These are phyloP conservation scores for Saraca asoca DNA, from an alignment of 331 rosid species.

Conservation along the genomic window DNA sequence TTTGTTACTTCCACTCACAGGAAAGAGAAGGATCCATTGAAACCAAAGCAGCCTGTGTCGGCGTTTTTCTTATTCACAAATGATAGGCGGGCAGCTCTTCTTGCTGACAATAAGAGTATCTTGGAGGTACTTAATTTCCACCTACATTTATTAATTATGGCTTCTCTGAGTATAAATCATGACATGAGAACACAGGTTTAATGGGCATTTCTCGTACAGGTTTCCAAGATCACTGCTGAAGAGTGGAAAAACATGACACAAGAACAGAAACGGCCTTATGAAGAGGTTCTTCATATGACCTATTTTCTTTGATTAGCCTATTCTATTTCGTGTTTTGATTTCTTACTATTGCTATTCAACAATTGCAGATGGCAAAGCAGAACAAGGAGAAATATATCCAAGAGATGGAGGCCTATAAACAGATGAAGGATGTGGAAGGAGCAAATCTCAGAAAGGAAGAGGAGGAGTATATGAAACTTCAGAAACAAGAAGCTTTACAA, in stretches of 20 bases:
- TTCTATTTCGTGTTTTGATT: background rate
- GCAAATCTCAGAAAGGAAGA: constrained; percentile 60
- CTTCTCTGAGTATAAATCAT: background rate
- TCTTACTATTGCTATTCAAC: background rate
- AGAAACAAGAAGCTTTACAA: constrained; percentile 81
- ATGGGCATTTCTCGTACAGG: constrained; percentile 33
- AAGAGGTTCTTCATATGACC: constrained; percentile 53
- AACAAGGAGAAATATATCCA: constrained; percentile 68
- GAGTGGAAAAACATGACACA: constrained; percentile 93
- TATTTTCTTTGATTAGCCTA: background rate
- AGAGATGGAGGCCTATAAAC: constrained; percentile 81
- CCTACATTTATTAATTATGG: background rate
- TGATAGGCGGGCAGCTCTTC: constrained; percentile 68
- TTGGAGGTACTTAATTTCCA: constrained; percentile 50
- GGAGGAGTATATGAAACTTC: constrained; percentile 79
- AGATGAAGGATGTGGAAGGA: constrained; percentile 72
- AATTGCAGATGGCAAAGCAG: constrained; percentile 69
- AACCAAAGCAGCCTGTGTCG: constrained; percentile 89
- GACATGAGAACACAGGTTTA: background rate
- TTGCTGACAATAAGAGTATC: constrained; percentile 58
- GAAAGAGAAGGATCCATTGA: constrained; percentile 91
- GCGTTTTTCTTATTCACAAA: constrained; percentile 73
- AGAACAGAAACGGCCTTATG: constrained; percentile 65
- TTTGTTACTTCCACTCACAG: constrained; percentile 32
- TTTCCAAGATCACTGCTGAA: constrained; percentile 70